These are phyloP conservation scores for Aspergillus sclerotioniger DNA, from an alignment of 495 filamentous ascomycete species.

Conservation along the genomic window DNA sequence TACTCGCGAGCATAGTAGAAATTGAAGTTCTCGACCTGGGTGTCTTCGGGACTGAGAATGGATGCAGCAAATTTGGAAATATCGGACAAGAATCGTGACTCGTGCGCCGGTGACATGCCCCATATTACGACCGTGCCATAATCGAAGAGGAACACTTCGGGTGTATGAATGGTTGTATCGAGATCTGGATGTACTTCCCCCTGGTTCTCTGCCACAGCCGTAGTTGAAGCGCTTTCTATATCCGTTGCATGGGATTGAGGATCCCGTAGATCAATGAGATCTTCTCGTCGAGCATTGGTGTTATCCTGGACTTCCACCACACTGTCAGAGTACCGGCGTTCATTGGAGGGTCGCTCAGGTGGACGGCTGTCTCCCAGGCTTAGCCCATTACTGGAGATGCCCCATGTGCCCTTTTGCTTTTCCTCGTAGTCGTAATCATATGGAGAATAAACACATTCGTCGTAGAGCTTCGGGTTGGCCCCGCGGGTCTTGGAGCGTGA, in stretches of 20 bases:
- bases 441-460: slow-evolving; percentile 95
- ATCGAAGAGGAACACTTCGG: slow-evolving; percentile 93
- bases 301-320: slow-evolving; percentile 57
- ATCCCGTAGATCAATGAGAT: slow-evolving; percentile 53
- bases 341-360: slow-evolving; percentile 41
- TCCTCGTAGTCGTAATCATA: slow-evolving; percentile 67
- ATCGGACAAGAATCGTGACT: slow-evolving; percentile 86
- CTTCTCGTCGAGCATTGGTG: slow-evolving; percentile 46
- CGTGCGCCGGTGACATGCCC: slow-evolving; percentile 87
- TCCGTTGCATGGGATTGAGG: slow-evolving; percentile 32
- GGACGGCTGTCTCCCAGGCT: slow-evolving; percentile 25
- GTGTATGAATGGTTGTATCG: slow-evolving; percentile 74
- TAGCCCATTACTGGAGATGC: slow-evolving; percentile 24
- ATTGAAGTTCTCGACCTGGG: slow-evolving; percentile 96
- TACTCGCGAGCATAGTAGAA: slow-evolving; percentile 98
- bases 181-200: slow-evolving; percentile 39
- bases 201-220: slow-evolving; percentile 20
- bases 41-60: slow-evolving; percentile 80
- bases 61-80: slow-evolving; percentile 93
- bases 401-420: slow-evolving; percentile 32
- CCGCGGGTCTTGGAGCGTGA: slow-evolving; percentile 70
- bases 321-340: slow-evolving; percentile 66
- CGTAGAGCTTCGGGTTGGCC: slow-evolving; percentile 83
- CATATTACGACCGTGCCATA: slow-evolving; percentile 99
- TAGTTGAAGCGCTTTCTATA: slow-evolving; percentile 27